A percentile compares a stretch with the other conserved stretches of the same genome.
Conservation (phyloP, 129 eudicot genomes). For the Flaveria robusta region DNA sequence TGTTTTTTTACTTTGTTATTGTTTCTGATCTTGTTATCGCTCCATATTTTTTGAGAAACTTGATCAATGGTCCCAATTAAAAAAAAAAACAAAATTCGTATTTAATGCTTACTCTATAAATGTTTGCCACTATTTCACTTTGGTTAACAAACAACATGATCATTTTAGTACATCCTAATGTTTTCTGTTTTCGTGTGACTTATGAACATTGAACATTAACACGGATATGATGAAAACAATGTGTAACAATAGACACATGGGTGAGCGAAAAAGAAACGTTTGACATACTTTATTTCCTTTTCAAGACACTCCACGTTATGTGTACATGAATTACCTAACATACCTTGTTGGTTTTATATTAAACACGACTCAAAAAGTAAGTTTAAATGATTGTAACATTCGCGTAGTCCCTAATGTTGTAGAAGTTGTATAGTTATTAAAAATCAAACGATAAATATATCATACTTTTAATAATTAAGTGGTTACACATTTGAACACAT, state of each 20-base stretch:
- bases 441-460: neutral
- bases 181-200: neutral
- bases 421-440: neutral
- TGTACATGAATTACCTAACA: slow-evolving; percentile 14
- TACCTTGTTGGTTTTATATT: neutral
- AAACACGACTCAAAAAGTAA: neutral
- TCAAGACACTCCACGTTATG: slow-evolving; percentile 2
- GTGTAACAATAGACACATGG: slow-evolving; percentile 29
- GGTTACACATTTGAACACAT: too few species aligned
- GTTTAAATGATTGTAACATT: neutral
- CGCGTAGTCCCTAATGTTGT: neutral
- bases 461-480: too few species aligned
- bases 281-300: neutral
- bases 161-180: neutral
- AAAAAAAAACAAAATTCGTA: too few species aligned
- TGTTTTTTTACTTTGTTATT: too few species aligned
- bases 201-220: neutral
- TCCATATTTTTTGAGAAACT: too few species aligned
- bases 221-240: slow-evolving; percentile 9
- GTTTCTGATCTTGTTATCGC: too few species aligned
- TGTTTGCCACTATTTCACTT: neutral
- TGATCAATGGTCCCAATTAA: too few species aligned
- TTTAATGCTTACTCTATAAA: too few species aligned
- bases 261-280: neutral
- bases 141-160: neutral